Conservation (phyloP, 257 asterid species). For the Fraxinus excelsior region DNA sequence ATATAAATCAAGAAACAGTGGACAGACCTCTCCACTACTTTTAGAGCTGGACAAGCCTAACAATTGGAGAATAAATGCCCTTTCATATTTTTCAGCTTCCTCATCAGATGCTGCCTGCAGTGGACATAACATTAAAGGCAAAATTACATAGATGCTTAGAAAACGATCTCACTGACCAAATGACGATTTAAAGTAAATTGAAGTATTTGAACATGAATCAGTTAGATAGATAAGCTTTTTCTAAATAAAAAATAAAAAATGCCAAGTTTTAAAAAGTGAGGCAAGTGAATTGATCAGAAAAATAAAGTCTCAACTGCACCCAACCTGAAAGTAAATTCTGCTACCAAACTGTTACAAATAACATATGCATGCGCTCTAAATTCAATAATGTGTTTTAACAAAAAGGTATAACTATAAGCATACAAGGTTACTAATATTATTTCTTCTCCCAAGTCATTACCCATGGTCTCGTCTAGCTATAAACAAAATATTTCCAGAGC, state of each 20-base stretch:
- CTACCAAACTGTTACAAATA: background rate
- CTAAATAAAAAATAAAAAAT: background rate
- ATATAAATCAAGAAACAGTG: conserved; percentile 17
- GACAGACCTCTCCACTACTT: conserved; percentile 63
- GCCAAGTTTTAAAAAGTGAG: background rate
- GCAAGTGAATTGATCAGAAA: conserved; percentile 14
- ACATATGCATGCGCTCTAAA: background rate
- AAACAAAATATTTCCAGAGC: background rate
- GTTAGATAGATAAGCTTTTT: conserved; percentile 1
- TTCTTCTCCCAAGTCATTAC: background rate
- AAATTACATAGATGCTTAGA: conserved; percentile 21
- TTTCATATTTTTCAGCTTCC: conserved; percentile 70
- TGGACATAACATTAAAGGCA: conserved; percentile 25
- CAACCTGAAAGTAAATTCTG: background rate
- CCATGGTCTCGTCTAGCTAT: background rate
- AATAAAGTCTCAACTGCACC: background rate
- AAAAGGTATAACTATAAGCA: background rate
- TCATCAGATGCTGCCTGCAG: conserved; percentile 89
- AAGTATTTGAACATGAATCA: background rate
- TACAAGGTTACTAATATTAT: background rate
- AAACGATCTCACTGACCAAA: conserved; percentile 8
- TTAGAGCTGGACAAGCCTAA: conserved; percentile 47
- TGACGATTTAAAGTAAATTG: conserved; percentile 8
- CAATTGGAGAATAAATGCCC: conserved; percentile 79
- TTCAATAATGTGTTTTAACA: background rate